These are phyloP conservation scores for Globisporangium megalacanthum DNA, from an alignment of 352 stramenopile species.

Conservation along the genomic window DNA sequence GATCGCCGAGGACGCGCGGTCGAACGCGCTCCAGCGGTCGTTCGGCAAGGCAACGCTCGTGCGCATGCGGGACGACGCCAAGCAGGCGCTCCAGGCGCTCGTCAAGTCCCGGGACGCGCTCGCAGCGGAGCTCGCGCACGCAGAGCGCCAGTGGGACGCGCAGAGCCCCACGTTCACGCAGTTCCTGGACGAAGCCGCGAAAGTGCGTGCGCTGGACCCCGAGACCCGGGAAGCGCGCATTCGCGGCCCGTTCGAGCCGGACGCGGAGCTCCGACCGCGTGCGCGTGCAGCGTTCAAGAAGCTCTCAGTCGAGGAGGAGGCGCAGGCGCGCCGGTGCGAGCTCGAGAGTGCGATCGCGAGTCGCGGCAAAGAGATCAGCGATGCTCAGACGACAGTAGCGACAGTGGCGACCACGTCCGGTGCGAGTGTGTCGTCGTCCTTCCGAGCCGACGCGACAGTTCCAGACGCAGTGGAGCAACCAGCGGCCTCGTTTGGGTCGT, in stretches of 20 bases:
- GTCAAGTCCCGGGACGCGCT: constrained; percentile 44
- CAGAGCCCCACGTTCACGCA: constrained; percentile 57
- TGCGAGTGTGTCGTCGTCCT: constrained; percentile 4
- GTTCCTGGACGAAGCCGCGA: constrained; percentile 45
- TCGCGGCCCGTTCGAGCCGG: constrained; percentile 43
- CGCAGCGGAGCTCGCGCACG: constrained; percentile 41
- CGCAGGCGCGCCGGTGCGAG: constrained; percentile 45
- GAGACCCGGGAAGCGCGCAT: constrained; percentile 33
- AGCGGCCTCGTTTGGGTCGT: background rate
- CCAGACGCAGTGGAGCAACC: too few species aligned
- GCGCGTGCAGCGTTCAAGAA: constrained; percentile 70
- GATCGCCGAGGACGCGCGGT: constrained; percentile 64
- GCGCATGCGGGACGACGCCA: constrained; percentile 57
- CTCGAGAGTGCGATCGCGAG: constrained; percentile 61
- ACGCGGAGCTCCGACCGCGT: constrained; percentile 42
- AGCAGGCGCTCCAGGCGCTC: constrained; percentile 39
- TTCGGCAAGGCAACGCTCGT: constrained; percentile 68
- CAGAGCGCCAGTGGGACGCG: constrained; percentile 32
- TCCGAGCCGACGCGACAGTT: too few species aligned
- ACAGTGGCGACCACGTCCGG: background rate
- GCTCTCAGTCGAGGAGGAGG: constrained; percentile 76
- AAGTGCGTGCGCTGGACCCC: constrained; percentile 41
- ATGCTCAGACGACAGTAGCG: background rate
- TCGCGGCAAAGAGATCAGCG: constrained; percentile 42
- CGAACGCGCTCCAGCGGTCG: constrained; percentile 47